Base-by-base conservation (phyloP, 331 rosid genomes). In the Pyracantha coccinea region DNA sequence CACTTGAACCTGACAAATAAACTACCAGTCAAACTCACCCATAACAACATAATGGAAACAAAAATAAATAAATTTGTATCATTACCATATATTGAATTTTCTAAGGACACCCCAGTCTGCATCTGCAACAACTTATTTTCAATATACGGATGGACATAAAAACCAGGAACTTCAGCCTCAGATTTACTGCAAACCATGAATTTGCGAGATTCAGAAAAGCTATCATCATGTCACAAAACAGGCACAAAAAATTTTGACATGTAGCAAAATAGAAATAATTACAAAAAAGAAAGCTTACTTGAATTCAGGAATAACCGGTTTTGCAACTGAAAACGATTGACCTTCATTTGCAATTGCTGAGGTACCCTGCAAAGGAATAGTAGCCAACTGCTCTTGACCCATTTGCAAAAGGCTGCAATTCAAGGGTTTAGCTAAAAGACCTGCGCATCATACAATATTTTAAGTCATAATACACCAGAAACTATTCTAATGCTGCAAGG, bases 71-170 rank as follows among this genome's bases (percentile, higher is more conserved):
- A 38, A 45, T 57, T 79, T 71, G 76, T 82, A 78, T 73, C 80
- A 73, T 69, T 21, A 83, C 87, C 89, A 68, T 81, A 29, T 73
- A 58, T 21, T 68, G 79, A 62, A 27, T 82, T 79, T 63, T 82
- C 73, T n/a, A 73, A 67, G 47, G 63, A 77, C 82, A 66, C 70
- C 69, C 87, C 88, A 72, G 44, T 78, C 77, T 68, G 83, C 84
- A 88, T 79, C 81, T 83, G 87, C 75, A 70, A 75, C 65, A 83
- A 74, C 52, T 81, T 87, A 74, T 79, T 84, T 24, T 64, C 72
- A 71, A 92, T 78, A 77, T 76, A 82, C 3, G 97, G 96, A 72
- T 90, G 97, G 71, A 85, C 76, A 80, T 84, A 82, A 69, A 41
- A 75, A 80, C 86, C 73, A 79, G 86, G 70, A 68, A 61, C 69